Evolutionary conservation across 306 rosid genomes (phyloP), one percentile per base, ranked within the genome.

Genomic region (Arachis hypogaea): DNA sequence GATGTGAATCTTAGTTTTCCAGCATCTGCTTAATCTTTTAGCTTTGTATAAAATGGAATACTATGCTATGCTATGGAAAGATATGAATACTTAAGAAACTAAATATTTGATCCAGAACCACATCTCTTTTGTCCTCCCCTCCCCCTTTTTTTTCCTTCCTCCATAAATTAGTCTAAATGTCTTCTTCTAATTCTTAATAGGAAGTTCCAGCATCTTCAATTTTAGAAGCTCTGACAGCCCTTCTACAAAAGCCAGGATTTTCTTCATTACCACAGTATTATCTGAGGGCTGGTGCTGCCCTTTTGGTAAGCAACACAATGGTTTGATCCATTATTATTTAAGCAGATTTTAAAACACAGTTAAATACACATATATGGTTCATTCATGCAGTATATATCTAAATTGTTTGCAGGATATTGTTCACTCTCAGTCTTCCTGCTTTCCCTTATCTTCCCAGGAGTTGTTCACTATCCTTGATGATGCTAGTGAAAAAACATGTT

Each of bases 251-350:
- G 80, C 86, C 86, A 42, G 92, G 86, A 73, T 81, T 85, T 67
- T 81, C 74, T 63, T 57, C 85, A 43, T 77, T 89, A 7, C 96
- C 92, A 6, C 89, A 73, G 46, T 74, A 75, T 79, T 93, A 91
- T 87, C 68, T 90, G 84, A 90, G 79, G 89, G 93, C 97, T 76
- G 98, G 98, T 71, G 83, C 92, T 77, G 83, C 86, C 69, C 92
- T 93, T 77, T 77, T 87, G 97, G 98, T 93, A 76, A 79, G 86
- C 44, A 80, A 71, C 74, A 62, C 59, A 43, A 42, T 14, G 9
- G 73, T 46, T 50, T 60, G 45, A 14, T 74, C 76, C 57, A 40
- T 55, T 69, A 30, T 30, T 46, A 55, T 72, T 72, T 80, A 16
- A 2, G 38, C 38, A 33, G 3, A 33, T 40, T 46, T 38, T 67